Base-by-base conservation (phyloP, 306 rosid genomes). In the Rosa rugosa region DNA sequence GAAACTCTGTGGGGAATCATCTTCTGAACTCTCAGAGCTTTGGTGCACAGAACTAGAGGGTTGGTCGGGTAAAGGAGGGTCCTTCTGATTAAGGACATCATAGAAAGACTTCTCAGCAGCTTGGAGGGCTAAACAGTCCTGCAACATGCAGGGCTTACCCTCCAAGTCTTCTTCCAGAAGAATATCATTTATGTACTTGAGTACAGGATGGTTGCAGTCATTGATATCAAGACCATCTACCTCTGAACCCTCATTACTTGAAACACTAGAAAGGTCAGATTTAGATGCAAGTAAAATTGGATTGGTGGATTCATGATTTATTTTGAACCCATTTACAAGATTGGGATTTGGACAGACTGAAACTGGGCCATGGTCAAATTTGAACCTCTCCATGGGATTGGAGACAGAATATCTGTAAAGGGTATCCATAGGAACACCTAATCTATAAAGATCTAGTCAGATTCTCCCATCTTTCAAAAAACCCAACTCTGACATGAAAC, bases 81-180 rank as follows among this genome's bases (percentile, higher is more conserved):
- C 75, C 47, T 76, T 76, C 75, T 80, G 83, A 68, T 69, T 46
- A 53, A 83, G 82, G 11, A 59, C 80, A 45, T 78, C 85, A 59
- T 56, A 78, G 76, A 83, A 83, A 13, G 85, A 74, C 65, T 78
- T 82, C 36, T 82, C 85, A 17, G 79, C 82, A 34, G 54, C 79
- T 73, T 78, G 85, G 57, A 83, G 85, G 45, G 77, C 68, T 60
- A 89, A 75, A 73, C 75, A 73, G 76, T 78, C 82, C 22, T 73
- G 69, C 27, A 75, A 17, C 73, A 63, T 80, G 49, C 77, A 67
- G 47, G 86, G 76, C 47, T 66, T 74, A 53, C 72, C 44, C 60
- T 83, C 83, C 63, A 79, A 20, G 17, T 83, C 83, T 59, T 83
- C 86, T 51, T 83, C 86, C 59, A 83, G 47, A 31, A 83, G 86